Base-by-base conservation (phyloP, 257 asterid species). In the Ocimum tenuiflorum region DNA sequence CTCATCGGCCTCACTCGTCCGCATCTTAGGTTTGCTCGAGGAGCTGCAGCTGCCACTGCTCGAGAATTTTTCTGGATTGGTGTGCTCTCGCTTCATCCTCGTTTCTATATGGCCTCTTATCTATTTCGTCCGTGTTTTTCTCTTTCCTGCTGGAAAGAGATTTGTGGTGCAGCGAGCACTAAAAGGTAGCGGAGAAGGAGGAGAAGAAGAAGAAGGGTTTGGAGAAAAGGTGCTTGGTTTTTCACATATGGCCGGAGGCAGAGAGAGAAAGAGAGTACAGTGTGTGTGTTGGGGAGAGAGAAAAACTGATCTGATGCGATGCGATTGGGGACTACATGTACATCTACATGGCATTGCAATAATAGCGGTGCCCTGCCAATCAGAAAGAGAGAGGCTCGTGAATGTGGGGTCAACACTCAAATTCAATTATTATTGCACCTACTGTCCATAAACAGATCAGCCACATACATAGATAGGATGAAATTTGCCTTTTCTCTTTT, bases 21-120 rank as follows among this genome's bases (percentile, higher is more conserved):
- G 81, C 85, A 82, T 80, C 81, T 73, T 77, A 3, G 65, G 71
- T 13, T 72, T 78, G 43, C 70, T 41, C 27, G 81, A 39, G 66
- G 73, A 43, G 38, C 56, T 71, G 57, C 51, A 65, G 71, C 85
- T 69, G 31, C 73, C 75, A 15, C 60, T 58, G 71, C 70, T 75
- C 23, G 75, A 63, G 67, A 73, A 77, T 60, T 65, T 71, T 3
- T 60, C 77, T 17, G 8, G 57, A 33, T 65, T 75, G 58, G n/a
- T 33, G 19, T 14, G 49, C 14, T 63, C 72, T n/a, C 72, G 46
- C 41, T 78, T 68, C 79, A 78, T 75, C 63, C 39, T 65, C 57
- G 0, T 10, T 4, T 15, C 2, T 43, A 15, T n/a, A n/a, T 45
- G 3, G 10, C 45, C 15, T 10, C 6, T 41, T 41, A 11, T 41